Base-by-base conservation (phyloP, 1,139 yeast genomes). In the Scheffersomyces segobiensis region DNA sequence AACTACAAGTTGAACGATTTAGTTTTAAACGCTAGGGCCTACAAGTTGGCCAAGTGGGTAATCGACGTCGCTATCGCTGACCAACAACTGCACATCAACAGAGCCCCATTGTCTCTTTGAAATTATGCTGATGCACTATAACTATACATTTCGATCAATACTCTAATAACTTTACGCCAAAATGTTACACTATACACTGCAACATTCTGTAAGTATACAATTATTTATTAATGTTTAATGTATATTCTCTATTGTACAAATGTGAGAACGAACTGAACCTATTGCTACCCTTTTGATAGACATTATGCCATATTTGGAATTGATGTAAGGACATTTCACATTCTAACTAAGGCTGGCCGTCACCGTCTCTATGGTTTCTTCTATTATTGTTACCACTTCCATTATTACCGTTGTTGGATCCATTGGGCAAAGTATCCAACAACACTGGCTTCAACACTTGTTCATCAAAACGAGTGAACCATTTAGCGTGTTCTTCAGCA, bases 381-480 rank as follows among this genome's bases (percentile, higher is more conserved):
- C 50, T 48, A 48, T 48, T 48, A 48, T 48, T 48, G 26, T n/a
- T 48, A 24, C 42, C 42, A 32, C 42, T 32, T 20, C 50, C 50
- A 7, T 48, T 55, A 46, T 26, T 48, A 20, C 24, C 24, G 18
- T 42, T 48, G 46, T 60, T 61, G 42, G 63, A 62, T 26, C 61
- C 62, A 50, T 61, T 65, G 5, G 79, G 78, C 47, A 73, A 58
- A 54, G 76, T 81, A 67, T 95, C 99, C 62, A 95, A 81, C 59
- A 95, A 82, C 0, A 95, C 98, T 0, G 99, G 99, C 72, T 95
- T 96, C 65, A 95, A 82, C n/a, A 95, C 96, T 70, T 92, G 91
- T 66, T 95, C 97, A 71, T 95, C 99, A 71, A 95, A 91, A 66
- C 87, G 89, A 26, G 92, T 88, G 73, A 95, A 95, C 98, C 99